A percentile compares a stretch with the other conserved stretches of the same genome.
These are phyloP conservation scores for Cymbopogon citratus DNA, from an alignment of 176 grass and related monocot species.

Conservation along the genomic window DNA sequence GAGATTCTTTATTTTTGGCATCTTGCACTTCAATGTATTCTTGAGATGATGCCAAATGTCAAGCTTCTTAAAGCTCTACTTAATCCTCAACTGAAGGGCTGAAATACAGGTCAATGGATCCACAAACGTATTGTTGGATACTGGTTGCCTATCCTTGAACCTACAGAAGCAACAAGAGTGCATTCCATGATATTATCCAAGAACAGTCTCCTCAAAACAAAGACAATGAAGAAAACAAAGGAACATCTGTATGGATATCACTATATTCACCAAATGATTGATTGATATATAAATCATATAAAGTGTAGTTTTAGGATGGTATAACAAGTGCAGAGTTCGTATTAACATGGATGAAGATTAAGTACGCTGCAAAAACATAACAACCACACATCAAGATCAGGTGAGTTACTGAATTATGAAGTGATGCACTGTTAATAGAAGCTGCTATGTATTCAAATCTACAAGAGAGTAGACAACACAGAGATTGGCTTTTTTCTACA, in stretches of 20 bases:
- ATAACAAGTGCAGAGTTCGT: background rate
- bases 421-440: background rate
- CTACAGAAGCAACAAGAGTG: background rate
- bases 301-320: background rate
- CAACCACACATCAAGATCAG: background rate
- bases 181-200: background rate
- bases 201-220: background rate
- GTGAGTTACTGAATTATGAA: background rate
- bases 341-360: background rate
- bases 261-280: background rate
- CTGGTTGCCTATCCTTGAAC: background rate
- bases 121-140: background rate
- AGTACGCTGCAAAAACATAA: background rate
- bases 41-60: background rate
- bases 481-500: background rate
- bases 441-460: background rate
- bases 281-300: background rate
- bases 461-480: background rate
- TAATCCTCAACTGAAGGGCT: background rate
- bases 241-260: background rate
- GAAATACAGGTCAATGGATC: constrained; percentile 5
- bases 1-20: constrained; percentile 86
- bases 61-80: constrained; percentile 12
- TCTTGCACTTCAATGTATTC: constrained; percentile 39
- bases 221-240: background rate